A percentile compares a stretch with the other conserved stretches of the same genome.
Conservation (phyloP, 768 basidiomycete genomes). For the Hygrophorus pudorinus region DNA sequence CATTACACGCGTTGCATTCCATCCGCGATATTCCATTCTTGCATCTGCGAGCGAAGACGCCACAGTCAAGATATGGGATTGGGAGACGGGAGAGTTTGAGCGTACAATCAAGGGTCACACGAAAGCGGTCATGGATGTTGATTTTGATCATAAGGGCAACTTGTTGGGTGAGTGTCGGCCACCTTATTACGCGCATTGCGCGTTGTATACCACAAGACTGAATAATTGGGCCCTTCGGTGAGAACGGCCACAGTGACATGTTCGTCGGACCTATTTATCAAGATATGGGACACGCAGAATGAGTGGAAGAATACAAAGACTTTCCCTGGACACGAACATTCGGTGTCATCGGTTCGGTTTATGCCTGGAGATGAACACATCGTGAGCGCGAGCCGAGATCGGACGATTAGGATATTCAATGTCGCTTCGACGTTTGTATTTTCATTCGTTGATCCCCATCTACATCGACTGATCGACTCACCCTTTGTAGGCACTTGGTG, state of each 20-base stretch:
- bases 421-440: constrained; percentile 68
- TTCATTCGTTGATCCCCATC: constrained; percentile 1
- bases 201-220: not conserved
- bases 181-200: not conserved
- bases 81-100: constrained; percentile 93
- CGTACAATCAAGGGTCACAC: constrained; percentile 89
- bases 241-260: constrained; percentile 37
- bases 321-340: constrained; percentile 84
- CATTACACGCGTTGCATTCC: constrained; percentile 75
- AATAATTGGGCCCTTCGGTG: not conserved
- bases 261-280: constrained; percentile 85
- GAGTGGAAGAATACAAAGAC: constrained; percentile 88
- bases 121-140: constrained; percentile 76
- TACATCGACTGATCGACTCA: constrained; percentile 5
- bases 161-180: constrained; percentile 48
- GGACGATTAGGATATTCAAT: constrained; percentile 80
- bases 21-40: constrained; percentile 73
- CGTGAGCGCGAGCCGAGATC: constrained; percentile 81
- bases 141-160: constrained; percentile 82
- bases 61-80: constrained; percentile 91
- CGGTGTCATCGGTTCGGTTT: constrained; percentile 79
- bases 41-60: constrained; percentile 85
- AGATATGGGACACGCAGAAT: constrained; percentile 85
- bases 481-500: constrained; percentile 7
- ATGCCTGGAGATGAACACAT: constrained; percentile 77